Percentiles rank a stretch among this genome's conserved stretches.
Conservation (phyloP, 2,329 filamentous ascomycete genomes). For the Colletotrichum sp. region DNA sequence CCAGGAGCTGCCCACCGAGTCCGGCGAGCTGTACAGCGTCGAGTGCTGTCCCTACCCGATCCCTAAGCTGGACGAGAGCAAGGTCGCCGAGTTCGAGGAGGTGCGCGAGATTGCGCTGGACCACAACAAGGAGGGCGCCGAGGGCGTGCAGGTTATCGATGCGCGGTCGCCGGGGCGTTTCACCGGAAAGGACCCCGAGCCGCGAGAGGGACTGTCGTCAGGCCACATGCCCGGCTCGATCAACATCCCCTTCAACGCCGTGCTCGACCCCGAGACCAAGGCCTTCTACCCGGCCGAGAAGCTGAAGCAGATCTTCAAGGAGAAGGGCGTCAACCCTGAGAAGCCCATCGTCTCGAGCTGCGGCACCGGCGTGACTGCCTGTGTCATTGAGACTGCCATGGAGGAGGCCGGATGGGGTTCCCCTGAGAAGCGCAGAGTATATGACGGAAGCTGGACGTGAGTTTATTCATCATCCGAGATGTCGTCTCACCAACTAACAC, state of each 20-base stretch:
- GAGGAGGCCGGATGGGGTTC: constrained; percentile 77
- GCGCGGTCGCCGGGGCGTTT: constrained; percentile 82
- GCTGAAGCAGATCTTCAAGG: constrained; percentile 76
- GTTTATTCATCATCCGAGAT: constrained; percentile 39
- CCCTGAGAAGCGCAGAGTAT: constrained; percentile 73
- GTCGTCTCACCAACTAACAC: constrained; percentile 17
- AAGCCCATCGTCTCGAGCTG: constrained; percentile 88
- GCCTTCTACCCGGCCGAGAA: constrained; percentile 75
- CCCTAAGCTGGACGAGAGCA: constrained; percentile 62
- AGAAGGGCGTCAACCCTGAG: constrained; percentile 78
- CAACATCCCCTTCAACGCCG: constrained; percentile 78
- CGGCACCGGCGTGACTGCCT: constrained; percentile 93
- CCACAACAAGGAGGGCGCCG: constrained; percentile 79
- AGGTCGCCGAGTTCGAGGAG: constrained; percentile 82
- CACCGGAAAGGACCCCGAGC: constrained; percentile 83
- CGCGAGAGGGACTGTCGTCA: constrained; percentile 82
- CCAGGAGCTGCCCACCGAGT: constrained; percentile 80
- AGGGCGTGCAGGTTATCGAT: constrained; percentile 88
- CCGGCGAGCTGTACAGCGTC: constrained; percentile 73
- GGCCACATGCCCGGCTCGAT: constrained; percentile 92
- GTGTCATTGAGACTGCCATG: constrained; percentile 86
- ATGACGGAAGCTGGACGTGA: constrained; percentile 98
- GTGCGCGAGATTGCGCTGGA: constrained; percentile 79
- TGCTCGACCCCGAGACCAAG: constrained; percentile 86
- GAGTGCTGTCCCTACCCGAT: constrained; percentile 71